Percentiles rank a stretch among this genome's conserved stretches.
Conservation (phyloP, 2,329 filamentous ascomycete species). For the Venturiaceae sp. region DNA sequence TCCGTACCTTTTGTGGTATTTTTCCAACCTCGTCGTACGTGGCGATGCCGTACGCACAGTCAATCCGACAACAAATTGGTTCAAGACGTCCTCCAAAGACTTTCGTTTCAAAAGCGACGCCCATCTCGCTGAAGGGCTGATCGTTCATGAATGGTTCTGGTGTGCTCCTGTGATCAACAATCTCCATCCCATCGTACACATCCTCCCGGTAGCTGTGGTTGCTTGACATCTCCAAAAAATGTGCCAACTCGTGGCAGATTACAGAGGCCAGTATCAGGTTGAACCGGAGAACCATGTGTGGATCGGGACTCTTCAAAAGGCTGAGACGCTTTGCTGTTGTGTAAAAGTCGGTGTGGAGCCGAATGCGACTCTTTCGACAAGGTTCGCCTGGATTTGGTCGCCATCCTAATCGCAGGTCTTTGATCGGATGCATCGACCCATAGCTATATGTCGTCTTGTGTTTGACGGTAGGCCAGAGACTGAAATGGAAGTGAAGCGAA, state of each 20-base stretch:
- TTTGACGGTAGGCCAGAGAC: conserved; percentile 21
- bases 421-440: conserved; percentile 26
- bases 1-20: conserved; percentile 14
- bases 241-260: conserved; percentile 27
- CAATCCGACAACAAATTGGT: conserved; percentile 26
- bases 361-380: conserved; percentile 26
- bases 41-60: conserved; percentile 27
- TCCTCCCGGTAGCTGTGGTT: conserved; percentile 24
- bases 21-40: conserved; percentile 25
- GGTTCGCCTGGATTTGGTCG: conserved; percentile 24
- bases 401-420: conserved; percentile 26
- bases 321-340: conserved; percentile 28
- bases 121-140: conserved; percentile 29
- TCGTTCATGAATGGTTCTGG: conserved; percentile 28
- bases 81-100: conserved; percentile 28
- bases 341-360: conserved; percentile 29
- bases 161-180: conserved; percentile 11
- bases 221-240: conserved; percentile 28
- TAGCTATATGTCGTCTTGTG: conserved; percentile 20
- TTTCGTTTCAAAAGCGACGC: conserved; percentile 27
- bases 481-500: conserved; percentile 28
- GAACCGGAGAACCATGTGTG: conserved; percentile 29
- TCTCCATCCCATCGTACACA: conserved; percentile 8
- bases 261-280: conserved; percentile 29
- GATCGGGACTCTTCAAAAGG: conserved; percentile 24